These are phyloP conservation scores for Xanthoceras sorbifolium DNA, from an alignment of 345 rosid species.

Conservation along the genomic window DNA sequence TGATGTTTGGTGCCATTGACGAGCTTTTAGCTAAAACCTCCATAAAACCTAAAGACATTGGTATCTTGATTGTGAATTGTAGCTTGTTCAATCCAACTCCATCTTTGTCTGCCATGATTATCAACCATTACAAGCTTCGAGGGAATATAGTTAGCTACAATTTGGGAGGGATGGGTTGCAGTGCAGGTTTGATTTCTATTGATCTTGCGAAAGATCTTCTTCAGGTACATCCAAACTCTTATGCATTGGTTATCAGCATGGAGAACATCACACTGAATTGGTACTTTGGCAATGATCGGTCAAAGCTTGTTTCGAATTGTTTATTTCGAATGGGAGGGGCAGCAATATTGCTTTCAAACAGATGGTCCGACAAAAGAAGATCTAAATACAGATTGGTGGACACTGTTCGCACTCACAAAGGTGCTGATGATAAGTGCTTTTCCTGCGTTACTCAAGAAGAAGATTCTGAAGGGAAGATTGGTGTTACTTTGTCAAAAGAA, in stretches of 20 bases:
- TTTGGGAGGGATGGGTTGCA: slow-evolving; percentile 71
- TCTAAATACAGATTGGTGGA: slow-evolving; percentile 56
- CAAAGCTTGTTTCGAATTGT: slow-evolving; percentile 60
- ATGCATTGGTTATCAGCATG: slow-evolving; percentile 54
- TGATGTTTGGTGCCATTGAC: slow-evolving; percentile 60
- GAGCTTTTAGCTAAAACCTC: slow-evolving; percentile 51
- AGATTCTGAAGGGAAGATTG: slow-evolving; percentile 47
- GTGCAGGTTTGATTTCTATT: slow-evolving; percentile 61
- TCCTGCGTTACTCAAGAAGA: slow-evolving; percentile 58
- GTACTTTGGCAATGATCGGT: slow-evolving; percentile 60
- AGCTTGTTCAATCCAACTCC: slow-evolving; percentile 66
- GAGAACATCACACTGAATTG: slow-evolving; percentile 60
- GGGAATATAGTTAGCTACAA: slow-evolving; percentile 57
- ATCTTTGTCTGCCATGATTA: slow-evolving; percentile 57
- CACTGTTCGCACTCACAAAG: slow-evolving; percentile 57
- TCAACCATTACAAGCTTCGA: slow-evolving; percentile 58
- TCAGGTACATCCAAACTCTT: slow-evolving; percentile 46
- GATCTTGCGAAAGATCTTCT: slow-evolving; percentile 61
- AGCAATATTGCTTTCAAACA: slow-evolving; percentile 56
- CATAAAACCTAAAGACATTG: slow-evolving; percentile 52
- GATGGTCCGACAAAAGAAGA: slow-evolving; percentile 43
- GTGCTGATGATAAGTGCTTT: slow-evolving; percentile 59
- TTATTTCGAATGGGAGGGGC: slow-evolving; percentile 65
- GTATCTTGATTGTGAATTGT: slow-evolving; percentile 58
- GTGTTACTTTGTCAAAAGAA: slow-evolving; percentile 53